phyloP scores from a whole-genome alignment of 306 rosid species.

The Vigna mungo region DNA sequence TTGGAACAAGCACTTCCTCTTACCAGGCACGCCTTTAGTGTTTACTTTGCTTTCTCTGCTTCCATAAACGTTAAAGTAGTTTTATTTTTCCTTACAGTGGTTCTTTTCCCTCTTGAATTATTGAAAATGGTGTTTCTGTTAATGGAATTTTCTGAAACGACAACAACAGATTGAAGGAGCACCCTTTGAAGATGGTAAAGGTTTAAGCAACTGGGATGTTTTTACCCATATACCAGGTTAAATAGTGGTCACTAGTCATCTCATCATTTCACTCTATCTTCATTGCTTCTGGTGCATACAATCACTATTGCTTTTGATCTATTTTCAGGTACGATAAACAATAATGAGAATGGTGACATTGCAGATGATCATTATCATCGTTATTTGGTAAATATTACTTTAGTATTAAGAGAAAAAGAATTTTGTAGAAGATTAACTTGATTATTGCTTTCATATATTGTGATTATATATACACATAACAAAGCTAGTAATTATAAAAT shows the following conservation, averaged over 20 bases:
- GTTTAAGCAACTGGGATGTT: constrained; percentile 65
- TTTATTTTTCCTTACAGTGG: background rate
- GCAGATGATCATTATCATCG: constrained; percentile 79
- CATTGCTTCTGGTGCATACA: background rate
- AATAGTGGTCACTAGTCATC: background rate
- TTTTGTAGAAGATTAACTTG: too few species aligned
- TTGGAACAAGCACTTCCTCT: constrained; percentile 70
- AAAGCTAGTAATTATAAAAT: too few species aligned
- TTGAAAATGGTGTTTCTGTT: background rate
- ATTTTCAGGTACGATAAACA: constrained; percentile 34
- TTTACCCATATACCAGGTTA: constrained; percentile 63
- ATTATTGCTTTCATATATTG: too few species aligned
- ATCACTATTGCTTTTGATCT: background rate
- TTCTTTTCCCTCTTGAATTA: background rate
- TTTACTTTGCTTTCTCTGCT: background rate
- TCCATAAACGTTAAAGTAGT: background rate
- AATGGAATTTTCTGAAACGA: background rate
- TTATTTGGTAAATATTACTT: constrained; percentile 47
- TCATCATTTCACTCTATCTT: background rate
- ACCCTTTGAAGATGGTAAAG: constrained; percentile 62
- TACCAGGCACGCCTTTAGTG: constrained; percentile 53
- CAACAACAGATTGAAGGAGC: constrained; percentile 63
- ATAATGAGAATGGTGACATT: constrained; percentile 66
- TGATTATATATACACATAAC: too few species aligned
- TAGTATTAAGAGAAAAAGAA: background rate